These are phyloP conservation scores for Penicillium sp. DNA, from an alignment of 2,329 filamentous ascomycete species.

Conservation along the genomic window DNA sequence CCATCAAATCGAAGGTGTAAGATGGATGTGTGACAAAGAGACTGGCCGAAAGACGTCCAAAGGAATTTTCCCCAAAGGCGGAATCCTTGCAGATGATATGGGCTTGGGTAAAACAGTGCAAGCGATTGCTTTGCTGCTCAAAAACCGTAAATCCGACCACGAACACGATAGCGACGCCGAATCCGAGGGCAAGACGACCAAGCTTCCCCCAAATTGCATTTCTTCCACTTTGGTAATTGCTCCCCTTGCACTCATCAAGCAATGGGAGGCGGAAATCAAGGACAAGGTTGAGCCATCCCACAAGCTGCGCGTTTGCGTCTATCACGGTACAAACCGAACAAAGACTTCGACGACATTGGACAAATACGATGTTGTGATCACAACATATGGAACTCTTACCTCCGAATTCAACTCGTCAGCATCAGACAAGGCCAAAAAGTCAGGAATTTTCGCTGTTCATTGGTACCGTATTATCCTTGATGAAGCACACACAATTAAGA, in stretches of 20 bases:
- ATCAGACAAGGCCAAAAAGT: constrained; percentile 64
- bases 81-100: constrained; percentile 94
- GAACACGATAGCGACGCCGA: constrained; percentile 34
- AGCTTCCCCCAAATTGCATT: constrained; percentile 65
- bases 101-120: constrained; percentile 95
- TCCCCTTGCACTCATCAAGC: constrained; percentile 87
- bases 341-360: constrained; percentile 75
- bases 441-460: constrained; percentile 83
- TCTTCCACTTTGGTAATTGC: constrained; percentile 89
- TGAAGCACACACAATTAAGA: constrained; percentile 98
- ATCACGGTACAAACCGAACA: constrained; percentile 83
- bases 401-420: constrained; percentile 71
- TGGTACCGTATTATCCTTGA: constrained; percentile 97
- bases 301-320: constrained; percentile 76
- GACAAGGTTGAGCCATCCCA: constrained; percentile 71
- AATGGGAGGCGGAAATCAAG: constrained; percentile 93
- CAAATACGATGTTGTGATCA: constrained; percentile 91
- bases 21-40: constrained; percentile 94
- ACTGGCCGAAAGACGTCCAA: constrained; percentile 80
- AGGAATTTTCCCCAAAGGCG: constrained; percentile 76
- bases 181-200: constrained; percentile 51
- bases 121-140: constrained; percentile 82
- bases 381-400: constrained; percentile 91
- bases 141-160: constrained; percentile 68
- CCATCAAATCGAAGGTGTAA: constrained; percentile 89